A percentile compares a stretch with the other conserved stretches of the same genome.
Evolutionary conservation across 2,329 filamentous ascomycete genomes (phyloP).

Genomic region (Grosmannia huntii): DNA sequence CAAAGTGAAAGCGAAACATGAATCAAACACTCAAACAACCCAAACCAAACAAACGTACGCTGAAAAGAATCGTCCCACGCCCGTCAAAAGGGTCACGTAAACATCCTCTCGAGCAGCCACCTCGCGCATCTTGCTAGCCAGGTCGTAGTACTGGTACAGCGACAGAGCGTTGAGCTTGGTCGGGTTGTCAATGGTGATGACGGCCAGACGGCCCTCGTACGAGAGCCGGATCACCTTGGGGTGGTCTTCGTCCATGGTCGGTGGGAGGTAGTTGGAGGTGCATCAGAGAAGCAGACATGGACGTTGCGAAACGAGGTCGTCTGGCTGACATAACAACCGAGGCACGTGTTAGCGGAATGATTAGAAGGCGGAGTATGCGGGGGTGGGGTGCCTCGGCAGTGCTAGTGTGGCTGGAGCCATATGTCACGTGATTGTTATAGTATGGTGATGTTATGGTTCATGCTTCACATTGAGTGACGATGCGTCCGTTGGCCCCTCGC

Average conservation of each 20-base stretch:
- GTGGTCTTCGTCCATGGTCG: slow-evolving; percentile 4
- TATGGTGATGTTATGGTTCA: too few relatives aligned
- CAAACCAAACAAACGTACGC: slow-evolving; percentile 54
- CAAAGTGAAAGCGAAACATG: too few relatives aligned
- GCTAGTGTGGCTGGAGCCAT: too few relatives aligned
- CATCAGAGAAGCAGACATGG: too few relatives aligned
- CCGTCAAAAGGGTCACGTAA: slow-evolving; percentile 72
- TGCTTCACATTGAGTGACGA: too few relatives aligned
- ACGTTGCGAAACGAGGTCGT: background rate
- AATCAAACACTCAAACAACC: too few relatives aligned
- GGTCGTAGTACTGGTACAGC: slow-evolving; percentile 60
- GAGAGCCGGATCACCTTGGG: slow-evolving; percentile 37
- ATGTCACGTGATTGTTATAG: too few relatives aligned
- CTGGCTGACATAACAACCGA: slow-evolving; percentile 7
- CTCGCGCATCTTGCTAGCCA: slow-evolving; percentile 62
- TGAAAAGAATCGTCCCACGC: slow-evolving; percentile 74
- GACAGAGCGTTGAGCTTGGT: slow-evolving; percentile 79
- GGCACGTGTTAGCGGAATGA: slow-evolving; percentile 5
- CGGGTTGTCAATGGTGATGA: slow-evolving; percentile 75
- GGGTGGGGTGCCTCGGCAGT: background rate
- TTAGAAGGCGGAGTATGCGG: background rate
- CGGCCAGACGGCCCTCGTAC: slow-evolving; percentile 58
- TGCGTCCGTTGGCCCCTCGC: too few relatives aligned
- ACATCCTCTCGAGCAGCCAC: slow-evolving; percentile 70
- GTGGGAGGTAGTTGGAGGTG: too few relatives aligned